phyloP scores from a whole-genome alignment of 345 rosid genomes.

The Anastatica hierochuntica region DNA sequence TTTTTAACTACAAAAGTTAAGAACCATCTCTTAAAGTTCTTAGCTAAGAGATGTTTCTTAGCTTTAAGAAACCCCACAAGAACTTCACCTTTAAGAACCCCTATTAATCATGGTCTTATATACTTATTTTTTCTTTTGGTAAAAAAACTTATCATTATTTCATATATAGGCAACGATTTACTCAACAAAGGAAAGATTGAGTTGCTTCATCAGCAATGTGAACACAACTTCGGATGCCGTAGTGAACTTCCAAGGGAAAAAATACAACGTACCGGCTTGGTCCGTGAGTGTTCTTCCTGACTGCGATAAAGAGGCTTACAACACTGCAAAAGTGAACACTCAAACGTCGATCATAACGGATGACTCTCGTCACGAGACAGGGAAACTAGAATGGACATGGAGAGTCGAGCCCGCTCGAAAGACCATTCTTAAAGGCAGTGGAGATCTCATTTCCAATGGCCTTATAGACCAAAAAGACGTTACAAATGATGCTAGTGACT shows the following conservation, averaged over 20 bases:
- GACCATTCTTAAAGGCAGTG: slow-evolving; percentile 26
- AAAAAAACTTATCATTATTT: no score
- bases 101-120: no score
- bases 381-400: slow-evolving; percentile 45
- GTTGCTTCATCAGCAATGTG: slow-evolving; percentile 50
- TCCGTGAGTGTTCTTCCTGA: slow-evolving; percentile 64
- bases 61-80: no score
- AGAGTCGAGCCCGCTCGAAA: slow-evolving; percentile 35
- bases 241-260: slow-evolving; percentile 36
- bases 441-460: slow-evolving; percentile 18
- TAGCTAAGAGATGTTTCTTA: no score
- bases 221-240: slow-evolving; percentile 33
- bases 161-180: slow-evolving; percentile 41
- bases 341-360: slow-evolving; percentile 44
- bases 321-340: slow-evolving; percentile 59
- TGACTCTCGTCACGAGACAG: slow-evolving; percentile 24
- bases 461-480: slow-evolving; percentile 50
- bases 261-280: slow-evolving; percentile 49
- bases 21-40: no score
- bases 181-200: slow-evolving; percentile 25
- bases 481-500: slow-evolving; percentile 44
- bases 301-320: slow-evolving; percentile 42
- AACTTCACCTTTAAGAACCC: no score
- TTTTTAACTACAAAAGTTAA: no score
- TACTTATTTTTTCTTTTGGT: no score